Evolutionary conservation across 257 asterid genomes (phyloP).

Genomic region (Fraxinus quadrangulata): DNA sequence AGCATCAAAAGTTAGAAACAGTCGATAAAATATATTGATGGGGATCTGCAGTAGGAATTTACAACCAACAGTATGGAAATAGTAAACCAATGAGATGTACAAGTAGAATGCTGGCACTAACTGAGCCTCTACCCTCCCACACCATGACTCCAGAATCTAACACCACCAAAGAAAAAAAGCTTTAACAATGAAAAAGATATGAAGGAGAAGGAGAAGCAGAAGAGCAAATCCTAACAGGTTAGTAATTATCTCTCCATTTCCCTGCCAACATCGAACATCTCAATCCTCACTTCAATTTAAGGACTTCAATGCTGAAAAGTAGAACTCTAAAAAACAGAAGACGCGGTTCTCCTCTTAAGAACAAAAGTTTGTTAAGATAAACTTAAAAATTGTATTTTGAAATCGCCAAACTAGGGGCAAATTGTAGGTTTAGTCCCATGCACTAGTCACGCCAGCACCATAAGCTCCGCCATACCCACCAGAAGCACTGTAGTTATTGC

Average conservation of each 20-base stretch:
- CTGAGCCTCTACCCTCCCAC: constrained; percentile 29
- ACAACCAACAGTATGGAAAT: constrained; percentile 38
- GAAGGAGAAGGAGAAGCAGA: constrained; percentile 21
- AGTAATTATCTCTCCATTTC: constrained; percentile 29
- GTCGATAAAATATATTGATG: constrained; percentile 18
- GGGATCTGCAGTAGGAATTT: constrained; percentile 33
- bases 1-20: constrained; percentile 24
- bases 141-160: constrained; percentile 20
- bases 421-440: constrained; percentile 61
- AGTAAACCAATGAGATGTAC: constrained; percentile 31
- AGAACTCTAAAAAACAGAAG: constrained; percentile 5
- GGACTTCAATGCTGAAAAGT: constrained; percentile 23
- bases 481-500: constrained; percentile 21
- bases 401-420: not conserved
- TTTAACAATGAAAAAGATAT: constrained; percentile 23
- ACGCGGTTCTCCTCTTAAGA: constrained; percentile 19
- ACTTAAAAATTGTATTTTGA: constrained; percentile 11
- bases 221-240: constrained; percentile 36
- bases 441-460: constrained; percentile 68
- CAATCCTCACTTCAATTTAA: constrained; percentile 21
- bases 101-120: constrained; percentile 37
- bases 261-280: constrained; percentile 32
- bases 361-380: constrained; percentile 20
- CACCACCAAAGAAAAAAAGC: constrained; percentile 10
- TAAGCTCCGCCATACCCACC: constrained; percentile 41